Conservation (phyloP, 176 grass and related monocot species). For the Aegilops speltoides region DNA sequence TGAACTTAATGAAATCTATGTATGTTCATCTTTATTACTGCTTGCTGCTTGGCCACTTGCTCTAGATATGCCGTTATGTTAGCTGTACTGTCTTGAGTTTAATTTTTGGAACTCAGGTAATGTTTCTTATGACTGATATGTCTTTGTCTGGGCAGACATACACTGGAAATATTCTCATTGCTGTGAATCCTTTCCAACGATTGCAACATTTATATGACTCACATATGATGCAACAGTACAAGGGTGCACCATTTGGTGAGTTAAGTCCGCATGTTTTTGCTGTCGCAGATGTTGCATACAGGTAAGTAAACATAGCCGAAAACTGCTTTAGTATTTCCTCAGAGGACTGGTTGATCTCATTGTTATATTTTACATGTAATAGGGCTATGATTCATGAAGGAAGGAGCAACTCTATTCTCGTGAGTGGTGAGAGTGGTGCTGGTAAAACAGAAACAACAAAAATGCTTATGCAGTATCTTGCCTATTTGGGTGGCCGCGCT, state of each 20-base stretch:
- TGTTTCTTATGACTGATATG: background rate
- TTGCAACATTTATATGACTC: conserved; percentile 86
- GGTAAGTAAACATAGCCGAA: conserved; percentile 41
- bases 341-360: conserved; percentile 9
- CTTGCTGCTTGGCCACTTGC: conserved; percentile 12
- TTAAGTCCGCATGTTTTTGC: conserved; percentile 99
- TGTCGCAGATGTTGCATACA: conserved; percentile 93
- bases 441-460: conserved; percentile 99
- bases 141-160: conserved; percentile 70
- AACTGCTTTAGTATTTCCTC: background rate
- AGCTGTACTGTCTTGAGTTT: conserved; percentile 12
- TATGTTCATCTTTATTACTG: conserved; percentile 36
- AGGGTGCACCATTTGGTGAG: conserved; percentile 93
- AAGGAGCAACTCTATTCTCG: conserved; percentile 96
- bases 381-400: conserved; percentile 96
- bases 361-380: conserved; percentile 31
- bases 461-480: conserved; percentile 99
- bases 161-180: conserved; percentile 98
- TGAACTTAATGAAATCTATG: conserved; percentile 99
- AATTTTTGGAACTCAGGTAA: background rate
- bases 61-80: background rate
- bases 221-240: conserved; percentile 99
- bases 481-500: conserved; percentile 88
- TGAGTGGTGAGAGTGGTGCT: conserved; percentile 98
- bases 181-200: conserved; percentile 98